Conservation (phyloP, 2,329 filamentous ascomycete species). For the Verticillium alfalfae region DNA sequence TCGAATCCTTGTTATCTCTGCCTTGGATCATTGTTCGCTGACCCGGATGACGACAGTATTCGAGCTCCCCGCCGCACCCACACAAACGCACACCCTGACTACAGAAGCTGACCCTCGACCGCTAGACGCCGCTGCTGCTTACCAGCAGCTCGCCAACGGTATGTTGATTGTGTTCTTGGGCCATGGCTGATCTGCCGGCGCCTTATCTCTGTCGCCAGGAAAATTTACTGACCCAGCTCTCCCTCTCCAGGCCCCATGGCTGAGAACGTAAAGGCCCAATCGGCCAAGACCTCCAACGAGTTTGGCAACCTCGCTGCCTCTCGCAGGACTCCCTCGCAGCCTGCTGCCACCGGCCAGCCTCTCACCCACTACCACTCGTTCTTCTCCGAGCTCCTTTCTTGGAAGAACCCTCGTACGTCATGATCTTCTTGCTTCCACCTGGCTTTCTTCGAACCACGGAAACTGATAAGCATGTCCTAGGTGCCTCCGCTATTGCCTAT, state of each 20-base stretch:
- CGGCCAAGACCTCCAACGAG: slow-evolving; percentile 49
- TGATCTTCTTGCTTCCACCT: background rate
- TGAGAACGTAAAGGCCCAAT: slow-evolving; percentile 52
- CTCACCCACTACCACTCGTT: slow-evolving; percentile 67
- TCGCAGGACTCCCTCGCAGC: slow-evolving; percentile 46
- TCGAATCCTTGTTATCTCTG: slow-evolving; percentile 2
- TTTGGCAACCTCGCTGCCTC: slow-evolving; percentile 53
- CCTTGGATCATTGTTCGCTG: slow-evolving; percentile 18
- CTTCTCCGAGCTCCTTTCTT: slow-evolving; percentile 64
- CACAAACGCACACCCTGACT: background rate
- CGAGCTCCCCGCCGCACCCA: slow-evolving; percentile 10
- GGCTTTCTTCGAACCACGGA: background rate
- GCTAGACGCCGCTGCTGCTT: slow-evolving; percentile 44
- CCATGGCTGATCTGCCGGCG: background rate
- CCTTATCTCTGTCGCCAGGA: background rate
- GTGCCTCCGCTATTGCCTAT: slow-evolving; percentile 62
- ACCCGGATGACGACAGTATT: slow-evolving; percentile 25
- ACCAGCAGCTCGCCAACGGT: slow-evolving; percentile 43
- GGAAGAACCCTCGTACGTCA: slow-evolving; percentile 60
- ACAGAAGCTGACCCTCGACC: slow-evolving; percentile 23
- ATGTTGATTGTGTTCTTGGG: slow-evolving; percentile 11
- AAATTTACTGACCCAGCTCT: background rate
- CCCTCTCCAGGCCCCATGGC: slow-evolving; percentile 46
- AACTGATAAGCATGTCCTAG: slow-evolving; percentile 25
- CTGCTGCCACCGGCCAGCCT: slow-evolving; percentile 55